Percentiles rank a stretch among this genome's conserved stretches.
phyloP scores from a whole-genome alignment of 345 rosid species.

The Stellera chamaejasme region DNA sequence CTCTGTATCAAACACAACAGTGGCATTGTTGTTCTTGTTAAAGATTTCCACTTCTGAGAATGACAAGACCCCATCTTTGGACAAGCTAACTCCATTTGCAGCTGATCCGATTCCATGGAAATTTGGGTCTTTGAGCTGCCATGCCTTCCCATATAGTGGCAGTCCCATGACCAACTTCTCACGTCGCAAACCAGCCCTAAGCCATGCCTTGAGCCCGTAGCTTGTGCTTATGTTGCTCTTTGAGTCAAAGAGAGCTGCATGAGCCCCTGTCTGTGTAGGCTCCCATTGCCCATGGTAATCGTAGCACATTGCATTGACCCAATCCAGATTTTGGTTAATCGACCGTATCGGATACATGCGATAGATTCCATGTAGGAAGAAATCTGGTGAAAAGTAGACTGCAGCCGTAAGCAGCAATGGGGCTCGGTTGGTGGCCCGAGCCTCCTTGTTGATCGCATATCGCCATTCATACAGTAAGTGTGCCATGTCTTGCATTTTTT shows the following conservation, averaged over 20 bases:
- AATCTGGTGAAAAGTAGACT: constrained; percentile 37
- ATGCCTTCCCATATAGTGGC: constrained; percentile 41
- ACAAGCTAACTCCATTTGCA: constrained; percentile 27
- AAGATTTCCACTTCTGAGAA: constrained; percentile 22
- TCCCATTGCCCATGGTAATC: constrained; percentile 52
- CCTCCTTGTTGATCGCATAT: constrained; percentile 23
- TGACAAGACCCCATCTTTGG: constrained; percentile 12
- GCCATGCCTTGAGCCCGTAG: constrained; percentile 44
- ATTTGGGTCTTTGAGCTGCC: constrained; percentile 45
- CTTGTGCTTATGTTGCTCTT: constrained; percentile 43
- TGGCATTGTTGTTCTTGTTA: constrained; percentile 26
- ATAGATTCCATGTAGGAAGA: constrained; percentile 10
- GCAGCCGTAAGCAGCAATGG: constrained; percentile 49
- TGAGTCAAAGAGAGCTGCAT: constrained; percentile 35
- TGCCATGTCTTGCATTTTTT: constrained; percentile 33
- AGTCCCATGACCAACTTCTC: constrained; percentile 42
- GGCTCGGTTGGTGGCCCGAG: constrained; percentile 22
- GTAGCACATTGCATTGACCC: constrained; percentile 40
- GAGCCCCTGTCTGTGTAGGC: constrained; percentile 32
- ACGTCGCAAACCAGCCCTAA: constrained; percentile 23
- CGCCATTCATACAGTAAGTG: constrained; percentile 35
- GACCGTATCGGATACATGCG: constrained; percentile 26
- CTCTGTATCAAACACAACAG: constrained; percentile 24
- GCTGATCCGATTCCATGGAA: constrained; percentile 31
- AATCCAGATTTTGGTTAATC: constrained; percentile 33